These are phyloP conservation scores for Suhomyces guaymorum DNA, from an alignment of 1,139 yeast species.

Conservation along the genomic window DNA sequence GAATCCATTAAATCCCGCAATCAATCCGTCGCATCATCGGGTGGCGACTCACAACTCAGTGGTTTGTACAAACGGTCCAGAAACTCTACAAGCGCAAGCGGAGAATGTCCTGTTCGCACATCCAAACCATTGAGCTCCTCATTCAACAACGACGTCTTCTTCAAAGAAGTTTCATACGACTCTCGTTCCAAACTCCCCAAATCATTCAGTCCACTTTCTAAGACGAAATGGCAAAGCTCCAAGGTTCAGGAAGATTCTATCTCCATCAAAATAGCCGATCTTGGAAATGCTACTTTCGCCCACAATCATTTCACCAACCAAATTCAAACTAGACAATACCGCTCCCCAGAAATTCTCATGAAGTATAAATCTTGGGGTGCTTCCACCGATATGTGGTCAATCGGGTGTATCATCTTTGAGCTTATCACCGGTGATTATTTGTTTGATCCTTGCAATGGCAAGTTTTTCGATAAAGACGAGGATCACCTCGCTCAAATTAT, in stretches of 20 bases:
- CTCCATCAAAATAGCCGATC: conserved; percentile 69
- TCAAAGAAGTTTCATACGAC: conserved; percentile 19
- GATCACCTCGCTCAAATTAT: conserved; percentile 84
- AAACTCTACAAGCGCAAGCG: conserved; percentile 20
- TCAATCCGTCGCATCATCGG: conserved; percentile 9
- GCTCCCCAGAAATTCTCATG: conserved; percentile 75
- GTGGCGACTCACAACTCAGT: conserved; percentile 8
- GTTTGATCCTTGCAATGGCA: conserved; percentile 77
- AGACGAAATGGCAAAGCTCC: conserved; percentile 1
- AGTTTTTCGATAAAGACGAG: conserved; percentile 67
- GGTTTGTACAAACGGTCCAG: conserved; percentile 26
- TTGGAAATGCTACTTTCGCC: conserved; percentile 83
- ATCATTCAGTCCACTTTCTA: conserved; percentile 6
- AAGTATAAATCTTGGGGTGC: conserved; percentile 80
- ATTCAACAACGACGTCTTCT: conserved; percentile 23
- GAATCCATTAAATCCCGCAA: conserved; percentile 10
- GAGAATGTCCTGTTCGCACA: conserved; percentile 30
- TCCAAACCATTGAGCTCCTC: conserved; percentile 34
- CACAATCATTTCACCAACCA: conserved; percentile 76
- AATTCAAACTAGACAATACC: conserved; percentile 83
- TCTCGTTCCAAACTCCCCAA: conserved; percentile 6
- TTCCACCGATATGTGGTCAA: conserved; percentile 80
- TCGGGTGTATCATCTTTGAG: conserved; percentile 81
- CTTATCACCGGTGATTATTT: conserved; percentile 81
- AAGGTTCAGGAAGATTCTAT: conserved; percentile 10